These are phyloP conservation scores for Ciborinia camelliae DNA, from an alignment of 2,329 filamentous ascomycete genomes.

Conservation along the genomic window DNA sequence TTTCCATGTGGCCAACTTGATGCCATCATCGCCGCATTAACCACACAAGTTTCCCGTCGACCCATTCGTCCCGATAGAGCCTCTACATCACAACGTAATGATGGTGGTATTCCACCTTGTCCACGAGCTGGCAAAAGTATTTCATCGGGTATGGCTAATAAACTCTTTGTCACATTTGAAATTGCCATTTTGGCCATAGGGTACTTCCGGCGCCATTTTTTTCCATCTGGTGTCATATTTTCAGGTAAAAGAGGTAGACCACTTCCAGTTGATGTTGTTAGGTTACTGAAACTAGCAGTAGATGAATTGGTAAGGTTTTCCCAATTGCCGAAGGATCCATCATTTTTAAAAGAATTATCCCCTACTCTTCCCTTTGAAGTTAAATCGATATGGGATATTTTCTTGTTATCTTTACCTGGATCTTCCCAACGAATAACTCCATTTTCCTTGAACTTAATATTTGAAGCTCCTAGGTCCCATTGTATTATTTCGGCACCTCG, in stretches of 20 bases:
- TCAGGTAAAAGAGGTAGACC: background rate
- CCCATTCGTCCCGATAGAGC: slow-evolving; percentile 42
- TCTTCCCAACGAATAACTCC: slow-evolving; percentile 54
- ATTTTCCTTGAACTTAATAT: slow-evolving; percentile 46
- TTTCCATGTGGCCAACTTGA: slow-evolving; percentile 58
- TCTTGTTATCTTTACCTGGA: slow-evolving; percentile 52
- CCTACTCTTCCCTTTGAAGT: slow-evolving; percentile 42
- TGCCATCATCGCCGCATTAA: slow-evolving; percentile 75
- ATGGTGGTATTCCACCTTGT: slow-evolving; percentile 43
- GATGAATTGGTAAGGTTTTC: background rate
- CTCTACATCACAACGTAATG: slow-evolving; percentile 42
- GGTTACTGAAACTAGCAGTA: background rate
- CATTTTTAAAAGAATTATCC: slow-evolving; percentile 45
- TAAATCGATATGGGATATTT: slow-evolving; percentile 61
- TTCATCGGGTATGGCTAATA: slow-evolving; percentile 23
- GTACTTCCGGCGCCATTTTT: background rate
- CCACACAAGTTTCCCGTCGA: slow-evolving; percentile 64
- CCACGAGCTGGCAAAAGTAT: slow-evolving; percentile 33
- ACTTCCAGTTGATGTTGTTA: background rate
- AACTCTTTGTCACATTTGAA: slow-evolving; percentile 17
- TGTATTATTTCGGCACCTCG: slow-evolving; percentile 60
- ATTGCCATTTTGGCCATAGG: slow-evolving; percentile 18
- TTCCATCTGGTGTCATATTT: background rate
- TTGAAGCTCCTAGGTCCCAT: slow-evolving; percentile 51
- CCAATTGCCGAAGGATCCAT: slow-evolving; percentile 37